A percentile compares a stretch with the other conserved stretches of the same genome.
Evolutionary conservation across 2,329 filamentous ascomycete genomes (phyloP).

Genomic region (Trichoderma endophyticum): DNA sequence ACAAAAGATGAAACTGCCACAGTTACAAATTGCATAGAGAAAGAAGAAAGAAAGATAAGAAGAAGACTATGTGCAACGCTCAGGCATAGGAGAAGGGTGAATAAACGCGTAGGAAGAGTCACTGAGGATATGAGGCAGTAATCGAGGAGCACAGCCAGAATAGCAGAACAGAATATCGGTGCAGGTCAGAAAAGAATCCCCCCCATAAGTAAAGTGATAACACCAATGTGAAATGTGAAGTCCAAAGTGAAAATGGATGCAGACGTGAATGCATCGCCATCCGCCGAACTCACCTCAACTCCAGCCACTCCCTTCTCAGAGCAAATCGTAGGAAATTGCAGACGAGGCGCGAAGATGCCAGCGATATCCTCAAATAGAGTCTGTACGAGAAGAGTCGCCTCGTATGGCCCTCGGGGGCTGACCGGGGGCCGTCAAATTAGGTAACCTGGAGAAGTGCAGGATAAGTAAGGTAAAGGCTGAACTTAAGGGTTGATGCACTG

Average conservation of each 20-base stretch:
- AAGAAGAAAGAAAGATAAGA: not conserved
- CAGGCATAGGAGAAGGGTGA: not conserved
- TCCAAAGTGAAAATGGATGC: not conserved
- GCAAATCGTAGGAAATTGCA: not conserved
- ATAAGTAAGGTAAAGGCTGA: not conserved
- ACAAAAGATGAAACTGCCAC: not conserved
- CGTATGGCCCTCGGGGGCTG: not conserved
- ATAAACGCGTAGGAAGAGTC: not conserved
- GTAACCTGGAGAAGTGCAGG: not conserved
- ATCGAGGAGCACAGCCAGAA: not conserved
- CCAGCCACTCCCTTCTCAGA: not conserved
- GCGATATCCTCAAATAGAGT: not conserved
- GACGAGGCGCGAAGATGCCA: not conserved
- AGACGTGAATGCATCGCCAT: not conserved
- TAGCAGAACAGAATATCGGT: not conserved
- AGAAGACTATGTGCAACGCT: not conserved
- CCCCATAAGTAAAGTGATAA: too few relatives aligned
- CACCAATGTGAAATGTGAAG: not conserved
- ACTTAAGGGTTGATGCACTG: not conserved
- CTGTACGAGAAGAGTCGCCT: not conserved
- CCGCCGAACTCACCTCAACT: conserved; percentile 5
- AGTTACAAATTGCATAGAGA: not conserved
- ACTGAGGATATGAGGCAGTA: not conserved
- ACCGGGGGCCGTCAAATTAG: not conserved
- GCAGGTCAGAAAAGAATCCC: not conserved